Evolutionary conservation across 129 eudicot species (phyloP), one percentile per base, ranked within the genome.

Genomic region (Flaveria robusta): DNA sequence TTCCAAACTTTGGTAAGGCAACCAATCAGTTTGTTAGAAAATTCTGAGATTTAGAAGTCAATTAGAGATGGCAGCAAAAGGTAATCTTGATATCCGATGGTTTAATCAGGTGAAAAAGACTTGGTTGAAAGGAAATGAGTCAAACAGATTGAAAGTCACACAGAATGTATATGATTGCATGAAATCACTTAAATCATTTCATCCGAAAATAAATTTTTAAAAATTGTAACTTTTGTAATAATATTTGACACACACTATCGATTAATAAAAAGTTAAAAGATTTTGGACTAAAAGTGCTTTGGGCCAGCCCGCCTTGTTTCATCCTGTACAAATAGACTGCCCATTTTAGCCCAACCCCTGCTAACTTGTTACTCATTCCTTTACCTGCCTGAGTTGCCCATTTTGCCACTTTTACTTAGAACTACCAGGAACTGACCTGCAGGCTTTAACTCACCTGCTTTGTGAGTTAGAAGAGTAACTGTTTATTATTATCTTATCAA

Each of bases 251-350:
- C n/a, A 16, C 24, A 18, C 49, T 66, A 31, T 7, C 37, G 49
- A 18, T 66, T 9, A 7, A 37, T 66, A 2, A 66, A 14, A 34
- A n/a, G 10, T 26, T 10, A 26, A 65, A 65, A 31, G 49, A 63
- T 62, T 62, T 62, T 29, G 68, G 22, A 59, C 66, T 7, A 58
- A 58, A 65, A 34, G 70, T 62, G 42, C 11, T 26, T 62, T 14
- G 4, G n/a, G 18, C 42, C 10, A 14, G 11, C 7, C 47, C 11
- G 7, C 23, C 13, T 6, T 3, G 15, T 65, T 65, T 65, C 70
- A 65, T 16, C 11, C 26, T 46, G n/a, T 65, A 31, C 23, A 34
- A 37, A 62, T 24, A 26, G 41, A 62, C 68, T 15, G n/a, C 70
- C 49, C 19, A 27, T 62, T 62, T 29, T 62, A 60, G 39, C 66